Percentiles rank a stretch among this genome's conserved stretches.
Conservation (phyloP, 75 land plant genomes). For the Selaginella moellendorffii region DNA sequence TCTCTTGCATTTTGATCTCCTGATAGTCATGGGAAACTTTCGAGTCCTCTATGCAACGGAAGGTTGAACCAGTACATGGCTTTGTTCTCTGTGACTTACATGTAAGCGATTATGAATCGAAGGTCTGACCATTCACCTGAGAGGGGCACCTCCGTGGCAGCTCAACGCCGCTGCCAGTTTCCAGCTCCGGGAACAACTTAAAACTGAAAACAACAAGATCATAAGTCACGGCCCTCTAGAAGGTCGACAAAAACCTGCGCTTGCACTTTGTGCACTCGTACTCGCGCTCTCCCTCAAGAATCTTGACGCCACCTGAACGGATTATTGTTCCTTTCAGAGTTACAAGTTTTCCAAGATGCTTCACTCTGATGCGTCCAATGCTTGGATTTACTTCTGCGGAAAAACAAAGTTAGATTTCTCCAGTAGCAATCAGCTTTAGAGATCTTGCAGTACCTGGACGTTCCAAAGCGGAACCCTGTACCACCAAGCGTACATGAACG, state of each 20-base stretch:
- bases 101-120: background rate
- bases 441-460: conserved; percentile 37
- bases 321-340: conserved; percentile 89
- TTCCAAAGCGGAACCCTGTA: conserved; percentile 63
- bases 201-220: conserved; percentile 30
- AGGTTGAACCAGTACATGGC: conserved; percentile 51
- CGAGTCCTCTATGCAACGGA: conserved; percentile 40
- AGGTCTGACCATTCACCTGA: too few relatives aligned
- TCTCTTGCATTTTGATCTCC: conserved; percentile 94
- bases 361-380: conserved; percentile 73
- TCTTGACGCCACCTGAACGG: conserved; percentile 75
- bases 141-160: conserved; percentile 64
- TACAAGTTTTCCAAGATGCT: conserved; percentile 59
- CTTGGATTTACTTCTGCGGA: conserved; percentile 59
- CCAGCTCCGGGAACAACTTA: conserved; percentile 65
- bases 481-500: conserved; percentile 67
- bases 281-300: conserved; percentile 74
- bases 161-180: conserved; percentile 50
- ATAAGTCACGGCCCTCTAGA: background rate
- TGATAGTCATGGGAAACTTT: conserved; percentile 84
- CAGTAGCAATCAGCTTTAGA: background rate
- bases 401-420: background rate
- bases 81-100: conserved; percentile 36
- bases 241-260: conserved; percentile 27
- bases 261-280: conserved; percentile 81